Conservation (phyloP, 2,329 filamentous ascomycete species). For the Lasiodiplodia sp. region DNA sequence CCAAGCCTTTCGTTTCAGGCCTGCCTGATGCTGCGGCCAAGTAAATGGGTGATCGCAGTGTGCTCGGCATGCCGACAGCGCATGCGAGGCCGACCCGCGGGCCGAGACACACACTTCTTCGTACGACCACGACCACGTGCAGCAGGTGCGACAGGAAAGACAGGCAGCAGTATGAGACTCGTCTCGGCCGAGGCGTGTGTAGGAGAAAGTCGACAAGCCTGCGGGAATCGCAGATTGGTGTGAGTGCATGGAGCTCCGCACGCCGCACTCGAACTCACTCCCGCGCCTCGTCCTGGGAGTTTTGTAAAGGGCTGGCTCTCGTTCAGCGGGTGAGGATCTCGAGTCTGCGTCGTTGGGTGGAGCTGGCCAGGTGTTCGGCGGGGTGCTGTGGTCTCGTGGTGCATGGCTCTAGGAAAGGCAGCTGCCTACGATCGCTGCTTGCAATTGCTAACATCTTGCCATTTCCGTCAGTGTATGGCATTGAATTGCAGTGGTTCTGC, state of each 20-base stretch:
- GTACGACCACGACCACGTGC: slow-evolving; percentile 3
- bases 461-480: too few species aligned
- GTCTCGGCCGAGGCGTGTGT: background rate
- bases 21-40: background rate
- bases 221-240: background rate
- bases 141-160: background rate
- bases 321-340: background rate
- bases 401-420: background rate
- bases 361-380: background rate
- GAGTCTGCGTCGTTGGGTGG: background rate
- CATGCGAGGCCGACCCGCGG: background rate
- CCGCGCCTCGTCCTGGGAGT: background rate
- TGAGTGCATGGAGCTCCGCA: background rate
- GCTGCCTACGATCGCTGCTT: background rate
- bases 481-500: too few species aligned
- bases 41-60: background rate
- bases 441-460: background rate
- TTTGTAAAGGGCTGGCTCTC: background rate
- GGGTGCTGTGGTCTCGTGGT: background rate
- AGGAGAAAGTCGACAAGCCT: background rate
- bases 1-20: background rate
- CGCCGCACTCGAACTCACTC: background rate
- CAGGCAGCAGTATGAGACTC: background rate
- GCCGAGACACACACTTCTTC: background rate
- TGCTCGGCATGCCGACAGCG: background rate